phyloP scores from a whole-genome alignment of 108 stramenopile species.

The Nitzschia putrida region DNA sequence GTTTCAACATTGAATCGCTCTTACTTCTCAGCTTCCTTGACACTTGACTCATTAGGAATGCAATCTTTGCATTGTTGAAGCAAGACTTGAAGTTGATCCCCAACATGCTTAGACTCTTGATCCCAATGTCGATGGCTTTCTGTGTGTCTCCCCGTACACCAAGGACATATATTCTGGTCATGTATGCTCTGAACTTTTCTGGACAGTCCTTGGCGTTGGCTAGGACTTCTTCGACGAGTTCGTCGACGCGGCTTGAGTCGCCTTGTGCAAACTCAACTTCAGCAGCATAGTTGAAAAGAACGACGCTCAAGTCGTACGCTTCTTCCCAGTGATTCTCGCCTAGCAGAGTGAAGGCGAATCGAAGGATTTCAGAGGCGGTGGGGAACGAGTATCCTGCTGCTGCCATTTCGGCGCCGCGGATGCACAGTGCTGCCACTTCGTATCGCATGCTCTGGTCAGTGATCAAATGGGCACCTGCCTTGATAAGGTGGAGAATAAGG shows the following conservation, averaged over 20 bases:
- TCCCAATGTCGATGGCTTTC: constrained; percentile 38
- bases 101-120: constrained; percentile 30
- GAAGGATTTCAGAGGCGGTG: constrained; percentile 47
- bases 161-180: constrained; percentile 38
- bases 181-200: constrained; percentile 47
- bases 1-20: constrained; percentile 29
- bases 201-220: constrained; percentile 26
- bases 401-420: constrained; percentile 51
- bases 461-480: constrained; percentile 38
- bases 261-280: constrained; percentile 42
- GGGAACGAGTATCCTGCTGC: constrained; percentile 44
- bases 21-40: constrained; percentile 26
- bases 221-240: constrained; percentile 30
- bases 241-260: constrained; percentile 35
- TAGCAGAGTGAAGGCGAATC: constrained; percentile 54
- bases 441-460: constrained; percentile 21
- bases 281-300: constrained; percentile 52
- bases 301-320: constrained; percentile 57
- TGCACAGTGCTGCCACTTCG: constrained; percentile 42
- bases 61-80: not conserved
- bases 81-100: constrained; percentile 29
- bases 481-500: constrained; percentile 50
- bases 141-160: constrained; percentile 21
- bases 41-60: constrained; percentile 17
- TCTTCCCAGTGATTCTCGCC: constrained; percentile 50